phyloP scores from a whole-genome alignment of 257 asterid species.

The Capsicum pubescens region DNA sequence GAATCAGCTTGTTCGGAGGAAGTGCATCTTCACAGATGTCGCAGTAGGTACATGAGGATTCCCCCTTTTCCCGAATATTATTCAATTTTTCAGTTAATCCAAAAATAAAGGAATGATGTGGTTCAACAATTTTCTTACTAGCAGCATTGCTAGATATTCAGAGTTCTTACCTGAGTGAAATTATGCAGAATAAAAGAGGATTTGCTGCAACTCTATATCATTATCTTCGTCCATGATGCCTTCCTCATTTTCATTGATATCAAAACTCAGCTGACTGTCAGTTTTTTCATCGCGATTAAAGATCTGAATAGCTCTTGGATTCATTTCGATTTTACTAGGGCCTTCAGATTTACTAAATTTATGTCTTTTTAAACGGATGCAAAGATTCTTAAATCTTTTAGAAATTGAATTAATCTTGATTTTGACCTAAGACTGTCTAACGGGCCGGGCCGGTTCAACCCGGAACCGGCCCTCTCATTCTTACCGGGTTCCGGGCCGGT shows the following conservation, averaged over 20 bases:
- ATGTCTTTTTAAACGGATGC: background rate
- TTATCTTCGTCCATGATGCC: background rate
- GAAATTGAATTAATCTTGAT: background rate
- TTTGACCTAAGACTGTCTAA: no score
- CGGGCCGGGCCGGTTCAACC: no score
- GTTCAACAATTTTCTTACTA: background rate
- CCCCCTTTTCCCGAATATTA: background rate
- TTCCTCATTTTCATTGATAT: background rate
- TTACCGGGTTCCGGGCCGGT: no score
- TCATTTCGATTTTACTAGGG: background rate
- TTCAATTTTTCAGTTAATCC: background rate
- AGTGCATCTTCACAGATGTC: constrained; percentile 30
- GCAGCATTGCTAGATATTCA: background rate
- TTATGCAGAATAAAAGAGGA: background rate
- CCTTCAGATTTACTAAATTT: background rate
- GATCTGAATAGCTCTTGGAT: background rate
- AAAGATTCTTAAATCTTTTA: background rate
- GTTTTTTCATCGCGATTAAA: background rate
- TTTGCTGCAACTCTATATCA: background rate
- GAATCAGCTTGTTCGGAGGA: background rate
- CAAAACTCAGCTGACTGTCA: background rate
- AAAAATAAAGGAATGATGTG: background rate
- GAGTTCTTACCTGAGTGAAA: background rate
- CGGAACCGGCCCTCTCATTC: no score
- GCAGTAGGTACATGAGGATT: constrained; percentile 21